Evolutionary conservation across 2,329 filamentous ascomycete genomes (phyloP).

Genomic region (Simplicillium aogashimaense): DNA sequence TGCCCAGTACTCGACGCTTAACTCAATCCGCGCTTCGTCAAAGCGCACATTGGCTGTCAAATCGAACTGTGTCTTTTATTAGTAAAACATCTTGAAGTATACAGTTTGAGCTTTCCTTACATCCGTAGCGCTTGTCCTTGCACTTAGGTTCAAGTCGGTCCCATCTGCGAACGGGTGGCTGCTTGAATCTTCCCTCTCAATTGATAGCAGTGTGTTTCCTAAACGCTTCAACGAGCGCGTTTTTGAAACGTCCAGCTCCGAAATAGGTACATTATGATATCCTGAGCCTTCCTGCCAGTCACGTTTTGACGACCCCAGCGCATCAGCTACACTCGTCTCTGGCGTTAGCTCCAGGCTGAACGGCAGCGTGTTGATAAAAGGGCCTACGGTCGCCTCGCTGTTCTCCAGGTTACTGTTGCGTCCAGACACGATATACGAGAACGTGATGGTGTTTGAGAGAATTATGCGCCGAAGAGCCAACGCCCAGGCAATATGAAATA

Average conservation of each 20-base stretch:
- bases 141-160: too few relatives aligned
- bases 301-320: background rate
- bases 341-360: background rate
- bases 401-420: background rate
- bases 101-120: too few relatives aligned
- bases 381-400: background rate
- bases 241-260: background rate
- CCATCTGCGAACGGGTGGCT: too few relatives aligned
- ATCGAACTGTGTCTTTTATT: background rate
- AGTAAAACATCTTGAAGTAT: too few relatives aligned
- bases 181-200: background rate
- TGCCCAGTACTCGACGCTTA: too few relatives aligned
- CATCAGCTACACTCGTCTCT: background rate
- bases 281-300: slow-evolving; percentile 1
- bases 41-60: background rate
- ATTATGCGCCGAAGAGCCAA: slow-evolving; percentile 2
- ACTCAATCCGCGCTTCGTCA: too few relatives aligned
- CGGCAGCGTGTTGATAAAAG: slow-evolving; percentile 1
- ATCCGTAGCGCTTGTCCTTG: too few relatives aligned
- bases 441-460: background rate
- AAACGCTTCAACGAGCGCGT: slow-evolving; percentile 1
- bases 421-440: slow-evolving; percentile 3
- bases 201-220: slow-evolving; percentile 4
- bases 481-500: background rate
- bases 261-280: slow-evolving; percentile 1